Evolutionary conservation across 1,139 yeast genomes (phyloP), one percentile per base, ranked within the genome.

Genomic region (Candida buenavistaensis): DNA sequence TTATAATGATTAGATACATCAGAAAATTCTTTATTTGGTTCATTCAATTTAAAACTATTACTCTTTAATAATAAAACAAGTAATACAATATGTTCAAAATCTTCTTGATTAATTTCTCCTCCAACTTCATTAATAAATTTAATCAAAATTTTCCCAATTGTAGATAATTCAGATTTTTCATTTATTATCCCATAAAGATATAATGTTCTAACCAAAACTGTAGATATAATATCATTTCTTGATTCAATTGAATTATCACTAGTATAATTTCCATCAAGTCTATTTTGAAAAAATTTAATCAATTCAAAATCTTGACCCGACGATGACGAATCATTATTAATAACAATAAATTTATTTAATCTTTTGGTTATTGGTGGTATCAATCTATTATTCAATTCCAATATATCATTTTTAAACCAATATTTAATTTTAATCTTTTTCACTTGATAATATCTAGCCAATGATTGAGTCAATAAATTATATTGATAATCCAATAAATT

Each of bases 401-500:
- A 51, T 7, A 58, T 48, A 9, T 67, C 70, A 10, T 73, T 73
- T 28, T 75, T 75, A 54, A 72, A 83, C 81, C 88, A 84, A 37
- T 73, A 78, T 19, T 66, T 64, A 23, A 80, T 74, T 28, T 66
- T 61, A 19, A 86, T 71, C 39, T 75, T 80, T 53, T 84, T 87
- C 39, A 78, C 82, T 55, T 90, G 97, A 56, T 82, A 89, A 57
- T 87, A 92, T 53, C 97, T 78, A 39, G 89, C 84, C 48, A 90
- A 71, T 20, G 82, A 74, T 47, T 80, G 82, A 11, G 95, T 80
- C 20, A 90, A 57, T 37, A 87, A 64, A 46, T 83, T 83, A 43
- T 85, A 66, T 38, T 82, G 80, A 44, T 73, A 69, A 39, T 83
- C 82, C 43, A 82, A 75, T 16, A 68, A 49, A 14, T 74, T 72